These are phyloP conservation scores for Xylogone sp. DNA, from an alignment of 2,329 filamentous ascomycete species.

Conservation along the genomic window DNA sequence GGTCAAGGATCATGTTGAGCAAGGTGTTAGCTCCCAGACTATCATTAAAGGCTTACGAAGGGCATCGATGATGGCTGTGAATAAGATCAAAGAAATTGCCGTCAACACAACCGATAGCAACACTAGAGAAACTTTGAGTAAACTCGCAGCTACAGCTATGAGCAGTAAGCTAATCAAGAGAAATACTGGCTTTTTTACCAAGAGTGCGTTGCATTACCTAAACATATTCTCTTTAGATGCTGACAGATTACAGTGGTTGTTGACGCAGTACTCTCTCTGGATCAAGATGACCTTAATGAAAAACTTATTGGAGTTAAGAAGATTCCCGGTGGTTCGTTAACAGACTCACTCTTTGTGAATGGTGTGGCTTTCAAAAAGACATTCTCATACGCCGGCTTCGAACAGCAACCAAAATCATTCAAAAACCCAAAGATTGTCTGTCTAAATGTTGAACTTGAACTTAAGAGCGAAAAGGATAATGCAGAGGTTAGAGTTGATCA, in stretches of 20 bases:
- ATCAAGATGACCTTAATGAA: slow-evolving; percentile 96
- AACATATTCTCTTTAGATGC: slow-evolving; percentile 14
- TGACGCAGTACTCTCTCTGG: slow-evolving; percentile 89
- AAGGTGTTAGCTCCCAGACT: slow-evolving; percentile 93
- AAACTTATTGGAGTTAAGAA: slow-evolving; percentile 98
- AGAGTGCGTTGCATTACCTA: slow-evolving; percentile 58
- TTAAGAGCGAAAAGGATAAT: slow-evolving; percentile 99
- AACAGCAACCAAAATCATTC: slow-evolving; percentile 97
- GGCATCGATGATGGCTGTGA: slow-evolving; percentile 86
- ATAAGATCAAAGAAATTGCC: slow-evolving; percentile 98
- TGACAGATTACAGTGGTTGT: slow-evolving; percentile 73
- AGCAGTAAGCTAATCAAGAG: slow-evolving; percentile 99
- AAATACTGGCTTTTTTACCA: slow-evolving; percentile 95
- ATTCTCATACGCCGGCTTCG: slow-evolving; percentile 97
- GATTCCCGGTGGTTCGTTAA: slow-evolving; percentile 91
- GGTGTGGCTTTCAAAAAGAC: slow-evolving; percentile 99
- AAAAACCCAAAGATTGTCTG: slow-evolving; percentile 93
- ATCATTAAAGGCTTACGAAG: slow-evolving; percentile 95
- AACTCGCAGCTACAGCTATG: slow-evolving; percentile 94
- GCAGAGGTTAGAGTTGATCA: slow-evolving; percentile 97
- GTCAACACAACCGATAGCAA: slow-evolving; percentile 79
- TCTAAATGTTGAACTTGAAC: slow-evolving; percentile 93
- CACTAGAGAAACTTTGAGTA: slow-evolving; percentile 81
- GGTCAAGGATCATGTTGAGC: slow-evolving; percentile 91
- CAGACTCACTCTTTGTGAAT: slow-evolving; percentile 95